Evolutionary conservation across 2,329 filamentous ascomycete species (phyloP).

Genomic region (Ilyonectria mors-panacis): DNA sequence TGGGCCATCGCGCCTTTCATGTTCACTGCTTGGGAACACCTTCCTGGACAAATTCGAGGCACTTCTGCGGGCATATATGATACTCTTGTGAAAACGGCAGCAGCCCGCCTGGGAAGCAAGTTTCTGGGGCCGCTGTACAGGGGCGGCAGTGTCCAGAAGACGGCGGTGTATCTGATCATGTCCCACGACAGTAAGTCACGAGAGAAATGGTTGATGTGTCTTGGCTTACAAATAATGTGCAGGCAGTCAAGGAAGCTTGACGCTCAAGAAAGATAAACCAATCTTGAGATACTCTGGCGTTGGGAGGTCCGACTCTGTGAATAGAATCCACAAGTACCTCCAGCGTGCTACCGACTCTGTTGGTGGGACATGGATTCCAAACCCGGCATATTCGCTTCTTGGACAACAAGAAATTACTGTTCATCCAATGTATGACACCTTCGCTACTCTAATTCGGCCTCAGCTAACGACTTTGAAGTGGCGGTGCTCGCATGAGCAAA

Average conservation of each 20-base stretch:
- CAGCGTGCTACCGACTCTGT: constrained; percentile 69
- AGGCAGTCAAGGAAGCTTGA: constrained; percentile 72
- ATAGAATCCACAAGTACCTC: constrained; percentile 66
- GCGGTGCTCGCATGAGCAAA: constrained; percentile 73
- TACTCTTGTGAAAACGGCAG: constrained; percentile 18
- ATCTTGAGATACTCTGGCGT: constrained; percentile 73
- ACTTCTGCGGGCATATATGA: constrained; percentile 5
- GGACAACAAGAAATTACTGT: constrained; percentile 74
- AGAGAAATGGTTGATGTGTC: neutral
- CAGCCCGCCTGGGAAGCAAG: constrained; percentile 58
- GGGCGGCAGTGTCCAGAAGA: constrained; percentile 70
- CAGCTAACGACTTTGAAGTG: constrained; percentile 40
- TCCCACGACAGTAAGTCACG: constrained; percentile 70
- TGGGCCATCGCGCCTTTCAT: constrained; percentile 69
- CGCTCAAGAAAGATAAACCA: constrained; percentile 72
- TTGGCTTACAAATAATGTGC: neutral
- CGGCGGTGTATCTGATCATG: constrained; percentile 77
- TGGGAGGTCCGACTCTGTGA: constrained; percentile 68
- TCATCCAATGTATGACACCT: constrained; percentile 64
- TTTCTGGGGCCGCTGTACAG: constrained; percentile 68
- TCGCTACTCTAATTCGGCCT: neutral
- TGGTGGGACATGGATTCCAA: constrained; percentile 72
- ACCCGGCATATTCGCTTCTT: constrained; percentile 70
- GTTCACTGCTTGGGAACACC: constrained; percentile 67
- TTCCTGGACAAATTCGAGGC: constrained; percentile 52